Evolutionary conservation across 2,329 filamentous ascomycete species (phyloP), one percentile per base, ranked within the genome.

Genomic region (Lizonia empirigonia): DNA sequence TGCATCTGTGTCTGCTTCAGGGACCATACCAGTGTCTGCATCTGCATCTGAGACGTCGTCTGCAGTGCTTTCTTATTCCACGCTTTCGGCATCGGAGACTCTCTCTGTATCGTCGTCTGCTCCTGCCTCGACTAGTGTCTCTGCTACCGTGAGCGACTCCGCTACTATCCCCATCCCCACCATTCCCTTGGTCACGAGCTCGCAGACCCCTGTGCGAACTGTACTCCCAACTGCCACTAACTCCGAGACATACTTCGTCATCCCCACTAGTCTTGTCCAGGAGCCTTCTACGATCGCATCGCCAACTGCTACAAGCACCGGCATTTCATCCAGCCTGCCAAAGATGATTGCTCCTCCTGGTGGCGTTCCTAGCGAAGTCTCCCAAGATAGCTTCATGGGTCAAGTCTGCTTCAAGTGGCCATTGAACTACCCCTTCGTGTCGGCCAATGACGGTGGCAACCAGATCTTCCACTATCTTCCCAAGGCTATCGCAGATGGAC

Each of bases 401-500:
- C 91, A 96, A 70, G 82, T 97, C 56, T 94, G 89, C 26, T 97
- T 97, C 81, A 78, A 84, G 44, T 88, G 85, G 67, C 82, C 84
- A 1, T 81, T 96, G 62, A 93, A 95, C 76, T 99, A 94, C 73
- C 77, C 82, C 7, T 96, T 95, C 68, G 89, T 97, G 9, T 78
- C 78, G 18, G 85, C 88, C 56, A 80, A 85, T 12, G 80, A 87
- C 58, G 89, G 91, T 15, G 88, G 90, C 5, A 85, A 85, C 30
- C 93, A 97, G 74, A 90, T 99, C 65, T 96, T 97, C 77, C 76
- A 83, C 44, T 89, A 84, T 59, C 78, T 97, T 4, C 91, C 91
- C 0, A 63, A 79, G 44, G 90, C 89, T 58, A 80, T 96, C 40
- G 77, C 82, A 2, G 82, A 87, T 58, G 88, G 84, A 34, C 77